Evolutionary conservation across 352 stramenopile genomes (phyloP).

Genomic region (Blastocystis sp.): DNA sequence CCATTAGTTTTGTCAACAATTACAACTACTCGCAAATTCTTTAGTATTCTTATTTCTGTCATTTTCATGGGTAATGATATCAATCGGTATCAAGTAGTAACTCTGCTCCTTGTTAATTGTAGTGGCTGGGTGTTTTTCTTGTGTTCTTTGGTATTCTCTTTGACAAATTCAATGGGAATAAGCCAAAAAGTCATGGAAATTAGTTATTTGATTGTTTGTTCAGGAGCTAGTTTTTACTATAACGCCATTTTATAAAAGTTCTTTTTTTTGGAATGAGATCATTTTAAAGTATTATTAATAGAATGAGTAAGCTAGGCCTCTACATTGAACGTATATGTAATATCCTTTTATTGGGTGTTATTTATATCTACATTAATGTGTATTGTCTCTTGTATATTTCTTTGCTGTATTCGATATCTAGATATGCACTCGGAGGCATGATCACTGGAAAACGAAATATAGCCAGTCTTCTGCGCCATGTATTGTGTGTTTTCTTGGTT

Average conservation of each 20-base stretch:
- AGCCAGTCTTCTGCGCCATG: neutral
- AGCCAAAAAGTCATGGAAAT: slow-evolving; percentile 29
- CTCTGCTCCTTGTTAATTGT: neutral
- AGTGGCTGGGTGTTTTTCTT: slow-evolving; percentile 77
- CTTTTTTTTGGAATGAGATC: neutral
- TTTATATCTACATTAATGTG: slow-evolving; percentile 19
- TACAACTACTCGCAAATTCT: slow-evolving; percentile 99
- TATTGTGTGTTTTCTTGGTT: neutral
- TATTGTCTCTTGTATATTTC: neutral
- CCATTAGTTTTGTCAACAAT: slow-evolving; percentile 88
- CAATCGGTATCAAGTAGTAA: slow-evolving; percentile 62
- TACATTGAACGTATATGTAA: slow-evolving; percentile 8
- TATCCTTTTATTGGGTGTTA: neutral
- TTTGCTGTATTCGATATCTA: neutral
- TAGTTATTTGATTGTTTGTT: slow-evolving; percentile 8
- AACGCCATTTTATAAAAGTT: no score
- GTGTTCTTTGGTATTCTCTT: slow-evolving; percentile 72
- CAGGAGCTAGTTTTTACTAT: neutral
- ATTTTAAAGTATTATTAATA: neutral
- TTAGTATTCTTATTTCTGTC: slow-evolving; percentile 97
- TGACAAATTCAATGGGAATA: slow-evolving; percentile 48
- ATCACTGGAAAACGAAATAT: neutral
- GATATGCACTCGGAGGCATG: neutral
- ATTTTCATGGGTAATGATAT: slow-evolving; percentile 88
- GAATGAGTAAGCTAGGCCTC: neutral